These are phyloP conservation scores for Rutidosis leptorrhynchoides DNA, from an alignment of 129 eudicot species.

Conservation along the genomic window DNA sequence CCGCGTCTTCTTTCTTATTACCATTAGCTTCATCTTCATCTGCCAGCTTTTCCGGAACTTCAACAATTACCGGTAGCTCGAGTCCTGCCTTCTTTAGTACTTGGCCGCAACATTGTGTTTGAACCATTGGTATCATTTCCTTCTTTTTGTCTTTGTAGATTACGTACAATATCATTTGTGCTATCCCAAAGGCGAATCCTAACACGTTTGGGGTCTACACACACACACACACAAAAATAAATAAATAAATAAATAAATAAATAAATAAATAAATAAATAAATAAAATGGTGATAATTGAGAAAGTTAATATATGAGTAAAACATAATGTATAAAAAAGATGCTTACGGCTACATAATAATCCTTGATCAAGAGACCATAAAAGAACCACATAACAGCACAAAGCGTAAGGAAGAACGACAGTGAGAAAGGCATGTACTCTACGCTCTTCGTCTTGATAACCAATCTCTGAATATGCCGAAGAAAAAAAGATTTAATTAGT, in stretches of 20 bases:
- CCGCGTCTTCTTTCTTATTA: constrained; percentile 21
- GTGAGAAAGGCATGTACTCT: constrained; percentile 66
- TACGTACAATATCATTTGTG: constrained; percentile 54
- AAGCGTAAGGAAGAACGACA: constrained; percentile 63
- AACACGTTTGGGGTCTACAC: constrained; percentile 57
- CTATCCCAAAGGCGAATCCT: constrained; percentile 56
- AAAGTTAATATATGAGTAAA: neutral
- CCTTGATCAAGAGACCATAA: constrained; percentile 57
- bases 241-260: neutral
- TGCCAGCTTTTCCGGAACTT: constrained; percentile 10
- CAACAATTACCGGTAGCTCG: constrained; percentile 11
- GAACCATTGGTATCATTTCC: constrained; percentile 32
- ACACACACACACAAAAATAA: neutral
- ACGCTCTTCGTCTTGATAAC: constrained; percentile 72
- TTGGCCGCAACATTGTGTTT: constrained; percentile 4
- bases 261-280: neutral
- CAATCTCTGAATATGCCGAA: constrained; percentile 46
- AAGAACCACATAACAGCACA: constrained; percentile 75
- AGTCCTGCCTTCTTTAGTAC: neutral
- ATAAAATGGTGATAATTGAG: no score
- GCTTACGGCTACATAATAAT: constrained; percentile 70
- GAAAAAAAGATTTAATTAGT: neutral
- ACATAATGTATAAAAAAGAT: neutral
- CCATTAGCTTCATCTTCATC: constrained; percentile 16
- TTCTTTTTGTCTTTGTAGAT: constrained; percentile 41